phyloP scores from a whole-genome alignment of 2,329 filamentous ascomycete genomes.

The Alternaria tenuissima region DNA sequence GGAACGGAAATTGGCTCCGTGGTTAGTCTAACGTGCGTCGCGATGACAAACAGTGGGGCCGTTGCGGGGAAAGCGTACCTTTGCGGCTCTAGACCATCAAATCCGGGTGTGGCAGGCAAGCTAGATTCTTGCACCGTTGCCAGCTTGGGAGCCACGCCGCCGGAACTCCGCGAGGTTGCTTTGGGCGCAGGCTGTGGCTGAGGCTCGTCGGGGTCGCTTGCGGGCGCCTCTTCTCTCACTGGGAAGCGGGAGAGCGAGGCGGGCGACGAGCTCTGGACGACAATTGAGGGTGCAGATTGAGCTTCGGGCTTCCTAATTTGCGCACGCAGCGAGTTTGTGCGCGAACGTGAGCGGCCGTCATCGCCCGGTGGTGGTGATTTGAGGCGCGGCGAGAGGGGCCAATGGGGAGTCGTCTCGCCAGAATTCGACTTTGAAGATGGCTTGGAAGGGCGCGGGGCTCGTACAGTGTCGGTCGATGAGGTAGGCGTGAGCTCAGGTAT shows the following conservation, averaged over 20 bases:
- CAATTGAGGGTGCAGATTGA: constrained; percentile 53
- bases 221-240: constrained; percentile 36
- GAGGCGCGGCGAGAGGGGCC: constrained; percentile 79
- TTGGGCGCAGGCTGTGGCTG: constrained; percentile 36
- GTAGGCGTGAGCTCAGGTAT: constrained; percentile 71
- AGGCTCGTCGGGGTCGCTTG: constrained; percentile 51
- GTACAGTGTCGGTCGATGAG: constrained; percentile 66
- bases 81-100: constrained; percentile 47
- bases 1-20: constrained; percentile 27
- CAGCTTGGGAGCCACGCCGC: constrained; percentile 67
- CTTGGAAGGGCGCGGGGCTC: constrained; percentile 72
- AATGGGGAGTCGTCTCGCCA: constrained; percentile 66
- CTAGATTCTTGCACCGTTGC: constrained; percentile 94
- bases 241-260: constrained; percentile 45
- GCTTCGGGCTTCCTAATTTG: constrained; percentile 43
- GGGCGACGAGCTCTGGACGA: constrained; percentile 56
- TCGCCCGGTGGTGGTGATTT: constrained; percentile 71
- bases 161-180: constrained; percentile 62
- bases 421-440: constrained; percentile 59
- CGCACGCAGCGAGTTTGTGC: constrained; percentile 55
- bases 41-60: constrained; percentile 40
- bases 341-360: constrained; percentile 47
- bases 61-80: constrained; percentile 43
- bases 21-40: constrained; percentile 32
- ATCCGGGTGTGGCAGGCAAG: constrained; percentile 71